Conservation (phyloP, 148 eudicot species). For the Vaccinium corymbosum region DNA sequence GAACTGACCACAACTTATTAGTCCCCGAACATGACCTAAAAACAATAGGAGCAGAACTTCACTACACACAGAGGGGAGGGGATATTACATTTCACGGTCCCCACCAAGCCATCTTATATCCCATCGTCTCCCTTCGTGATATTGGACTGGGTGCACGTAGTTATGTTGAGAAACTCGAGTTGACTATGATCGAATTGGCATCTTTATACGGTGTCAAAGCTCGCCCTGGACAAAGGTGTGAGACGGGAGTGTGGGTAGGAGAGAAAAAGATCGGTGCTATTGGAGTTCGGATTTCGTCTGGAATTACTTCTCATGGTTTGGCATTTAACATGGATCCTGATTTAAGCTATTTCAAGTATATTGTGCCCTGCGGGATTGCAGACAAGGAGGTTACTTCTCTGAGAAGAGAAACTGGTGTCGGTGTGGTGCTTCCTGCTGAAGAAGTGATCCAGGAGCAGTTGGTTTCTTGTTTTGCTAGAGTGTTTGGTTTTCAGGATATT, state of each 20-base stretch:
- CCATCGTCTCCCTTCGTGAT: constrained; percentile 68
- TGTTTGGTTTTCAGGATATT: constrained; percentile 46
- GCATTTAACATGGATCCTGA: constrained; percentile 88
- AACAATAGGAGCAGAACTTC: constrained; percentile 77
- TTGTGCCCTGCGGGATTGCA: constrained; percentile 88
- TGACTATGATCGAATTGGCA: constrained; percentile 75
- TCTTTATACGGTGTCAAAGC: constrained; percentile 68
- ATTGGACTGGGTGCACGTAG: constrained; percentile 80
- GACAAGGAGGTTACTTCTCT: constrained; percentile 79
- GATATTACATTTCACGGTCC: constrained; percentile 91
- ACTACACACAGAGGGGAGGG: constrained; percentile 88
- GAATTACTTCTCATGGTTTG: constrained; percentile 80
- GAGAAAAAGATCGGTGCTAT: constrained; percentile 86
- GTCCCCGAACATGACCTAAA: constrained; percentile 58
- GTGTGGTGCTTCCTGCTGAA: constrained; percentile 52
- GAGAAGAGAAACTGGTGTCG: constrained; percentile 48
- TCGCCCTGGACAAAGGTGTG: constrained; percentile 50
- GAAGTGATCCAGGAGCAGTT: constrained; percentile 77
- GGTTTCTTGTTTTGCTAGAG: constrained; percentile 60
- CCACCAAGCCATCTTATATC: constrained; percentile 73
- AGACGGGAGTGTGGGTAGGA: constrained; percentile 93
- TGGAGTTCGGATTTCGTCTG: constrained; percentile 81
- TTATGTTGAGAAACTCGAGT: constrained; percentile 83
- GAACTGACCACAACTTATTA: constrained; percentile 71
- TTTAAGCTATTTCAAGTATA: constrained; percentile 67